These are phyloP conservation scores for Phytophthora vignae DNA, from an alignment of 352 stramenopile genomes.

Conservation along the genomic window DNA sequence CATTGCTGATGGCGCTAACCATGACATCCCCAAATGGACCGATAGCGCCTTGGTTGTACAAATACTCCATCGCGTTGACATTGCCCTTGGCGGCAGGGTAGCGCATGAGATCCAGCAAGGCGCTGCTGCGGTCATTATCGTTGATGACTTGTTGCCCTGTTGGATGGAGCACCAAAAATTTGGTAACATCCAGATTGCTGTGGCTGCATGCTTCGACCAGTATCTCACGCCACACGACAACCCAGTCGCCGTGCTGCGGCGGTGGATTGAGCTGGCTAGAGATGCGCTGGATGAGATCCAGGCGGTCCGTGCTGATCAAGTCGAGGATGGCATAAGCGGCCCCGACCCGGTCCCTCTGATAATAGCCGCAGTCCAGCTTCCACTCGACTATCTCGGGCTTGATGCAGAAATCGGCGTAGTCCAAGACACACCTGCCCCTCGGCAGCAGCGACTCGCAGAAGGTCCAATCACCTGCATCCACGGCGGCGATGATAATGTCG, in stretches of 20 bases:
- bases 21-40: background rate
- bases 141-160: background rate
- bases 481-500: too few species aligned
- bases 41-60: background rate
- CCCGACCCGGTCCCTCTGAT: too few species aligned
- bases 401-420: background rate
- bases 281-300: background rate
- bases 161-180: background rate
- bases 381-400: background rate
- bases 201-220: background rate
- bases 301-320: too few species aligned
- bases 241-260: background rate
- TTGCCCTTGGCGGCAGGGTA: background rate
- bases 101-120: background rate
- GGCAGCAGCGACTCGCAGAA: background rate
- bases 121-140: background rate
- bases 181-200: background rate
- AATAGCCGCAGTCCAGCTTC: background rate
- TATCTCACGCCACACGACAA: background rate
- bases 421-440: background rate
- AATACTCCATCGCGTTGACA: conserved; percentile 5
- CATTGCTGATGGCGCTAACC: background rate
- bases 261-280: background rate
- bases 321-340: too few species aligned
- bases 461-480: too few species aligned